A percentile compares a stretch with the other conserved stretches of the same genome.
Conservation (phyloP, 345 rosid genomes). For the Sonneratia alba region DNA sequence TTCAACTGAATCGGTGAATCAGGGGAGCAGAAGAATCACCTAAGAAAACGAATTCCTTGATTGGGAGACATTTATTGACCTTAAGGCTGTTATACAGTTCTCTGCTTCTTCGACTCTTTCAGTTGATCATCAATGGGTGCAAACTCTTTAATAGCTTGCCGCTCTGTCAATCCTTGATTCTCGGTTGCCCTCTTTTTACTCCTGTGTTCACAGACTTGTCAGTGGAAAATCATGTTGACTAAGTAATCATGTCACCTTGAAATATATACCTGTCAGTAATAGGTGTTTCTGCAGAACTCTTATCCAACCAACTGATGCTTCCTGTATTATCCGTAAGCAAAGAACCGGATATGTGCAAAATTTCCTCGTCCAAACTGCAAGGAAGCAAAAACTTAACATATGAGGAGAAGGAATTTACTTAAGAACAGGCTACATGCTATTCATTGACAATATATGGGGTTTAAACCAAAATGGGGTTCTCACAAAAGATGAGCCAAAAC, state of each 20-base stretch:
- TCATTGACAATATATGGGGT: background rate
- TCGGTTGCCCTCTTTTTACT: conserved; percentile 28
- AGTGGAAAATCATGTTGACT: background rate
- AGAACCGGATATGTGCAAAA: conserved; percentile 61
- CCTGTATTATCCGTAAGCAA: conserved; percentile 47
- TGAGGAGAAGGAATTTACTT: background rate
- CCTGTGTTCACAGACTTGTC: conserved; percentile 11
- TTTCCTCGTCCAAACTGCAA: conserved; percentile 73
- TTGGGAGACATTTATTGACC: background rate
- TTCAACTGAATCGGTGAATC: background rate
- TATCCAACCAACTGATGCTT: conserved; percentile 50
- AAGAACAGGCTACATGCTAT: background rate
- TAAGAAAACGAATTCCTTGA: background rate
- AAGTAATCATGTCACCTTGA: conserved; percentile 1
- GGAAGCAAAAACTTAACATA: background rate
- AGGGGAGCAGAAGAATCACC: background rate
- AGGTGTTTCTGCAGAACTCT: conserved; percentile 21
- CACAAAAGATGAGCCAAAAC: no score
- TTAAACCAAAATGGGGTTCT: background rate
- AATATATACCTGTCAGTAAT: conserved; percentile 28
- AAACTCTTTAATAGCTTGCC: conserved; percentile 11
- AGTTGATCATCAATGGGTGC: conserved; percentile 7
- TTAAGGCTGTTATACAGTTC: conserved; percentile 17
- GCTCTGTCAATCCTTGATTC: conserved; percentile 17
- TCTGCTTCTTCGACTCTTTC: conserved; percentile 33